Evolutionary conservation across 2,329 filamentous ascomycete species (phyloP), one percentile per base, ranked within the genome.

Genomic region (Nemania sp.): DNA sequence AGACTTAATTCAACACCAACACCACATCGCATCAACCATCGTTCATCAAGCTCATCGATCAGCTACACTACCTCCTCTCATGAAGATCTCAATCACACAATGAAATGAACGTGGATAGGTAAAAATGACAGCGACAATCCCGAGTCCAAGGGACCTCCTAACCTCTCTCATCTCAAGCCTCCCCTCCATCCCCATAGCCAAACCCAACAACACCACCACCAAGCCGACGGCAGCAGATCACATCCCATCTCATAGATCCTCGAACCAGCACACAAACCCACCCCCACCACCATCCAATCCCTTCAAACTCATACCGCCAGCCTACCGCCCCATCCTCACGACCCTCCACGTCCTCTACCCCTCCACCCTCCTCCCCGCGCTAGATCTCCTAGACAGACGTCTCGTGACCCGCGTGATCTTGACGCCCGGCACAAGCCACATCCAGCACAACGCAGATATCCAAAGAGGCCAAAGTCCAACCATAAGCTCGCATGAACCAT

Each of bases 291-390:
- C 39, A 9, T 42, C 45, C 60, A 76, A 79, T 67, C 73, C 77
- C 11, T 74, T 78, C 2, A 68, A 67, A 37, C 72, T 68, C 54
- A 66, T 81, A 40, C 71, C 76, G 2, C 67, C 72, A 1, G 66
- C 76, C n/a, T 74, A 79, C 59, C 78, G 81, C 1, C 80, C 84
- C 50, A 77, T 90, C 15, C 79, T 97, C n/a, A 79, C 92, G 1
- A 92, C 91, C 0, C 83, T 97, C 0, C 93, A 97, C 76, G 90
- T 92, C 35, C 78, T 97, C 13, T 96, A 96, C 71, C 92, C 92
- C 0, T 85, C 86, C 64, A 84, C 92, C 55, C 78, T 97, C 1
- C 86, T 97, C 1, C 90, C 92, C 2, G 92, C 94, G 0, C 81
- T 99, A 2, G 93, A 98, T 74, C 81, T 98, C 0, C 81, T 99